Conservation (phyloP, 1,284 basidiomycete species). For the Mrakiaceae sp. region DNA sequence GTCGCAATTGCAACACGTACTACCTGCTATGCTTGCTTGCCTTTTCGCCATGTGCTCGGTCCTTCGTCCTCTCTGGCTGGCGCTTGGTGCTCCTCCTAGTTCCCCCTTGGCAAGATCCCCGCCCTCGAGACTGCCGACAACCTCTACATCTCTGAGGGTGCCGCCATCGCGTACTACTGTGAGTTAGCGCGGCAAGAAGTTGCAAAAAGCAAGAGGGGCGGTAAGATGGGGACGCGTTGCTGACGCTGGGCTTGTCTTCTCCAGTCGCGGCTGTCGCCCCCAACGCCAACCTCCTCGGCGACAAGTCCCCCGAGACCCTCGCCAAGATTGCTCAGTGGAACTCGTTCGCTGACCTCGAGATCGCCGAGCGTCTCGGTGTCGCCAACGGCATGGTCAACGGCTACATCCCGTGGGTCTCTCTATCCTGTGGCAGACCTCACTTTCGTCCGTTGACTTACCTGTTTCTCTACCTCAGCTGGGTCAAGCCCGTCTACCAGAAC, state of each 20-base stretch:
- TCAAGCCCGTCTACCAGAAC: constrained; percentile 43
- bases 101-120: constrained; percentile 75
- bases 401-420: constrained; percentile 42
- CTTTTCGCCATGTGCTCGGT: background rate
- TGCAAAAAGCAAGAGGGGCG: too few relatives aligned
- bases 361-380: constrained; percentile 30
- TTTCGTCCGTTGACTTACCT: background rate
- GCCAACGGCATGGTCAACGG: constrained; percentile 38
- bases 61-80: background rate
- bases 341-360: constrained; percentile 50
- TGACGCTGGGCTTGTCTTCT: background rate
- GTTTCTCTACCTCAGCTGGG: constrained; percentile 37
- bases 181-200: constrained; percentile 37
- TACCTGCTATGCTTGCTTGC: background rate
- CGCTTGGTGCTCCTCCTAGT: constrained; percentile 28
- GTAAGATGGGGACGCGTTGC: too few relatives aligned
- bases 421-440: too few relatives aligned
- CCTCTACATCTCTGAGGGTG: constrained; percentile 64
- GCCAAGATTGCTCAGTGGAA: constrained; percentile 60
- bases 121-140: constrained; percentile 68
- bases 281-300: constrained; percentile 55
- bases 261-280: constrained; percentile 61
- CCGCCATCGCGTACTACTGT: constrained; percentile 80
- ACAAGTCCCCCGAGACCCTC: constrained; percentile 39
- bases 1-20: background rate